phyloP scores from a whole-genome alignment of 2,329 filamentous ascomycete species.

The Clonostachys chloroleuca region DNA sequence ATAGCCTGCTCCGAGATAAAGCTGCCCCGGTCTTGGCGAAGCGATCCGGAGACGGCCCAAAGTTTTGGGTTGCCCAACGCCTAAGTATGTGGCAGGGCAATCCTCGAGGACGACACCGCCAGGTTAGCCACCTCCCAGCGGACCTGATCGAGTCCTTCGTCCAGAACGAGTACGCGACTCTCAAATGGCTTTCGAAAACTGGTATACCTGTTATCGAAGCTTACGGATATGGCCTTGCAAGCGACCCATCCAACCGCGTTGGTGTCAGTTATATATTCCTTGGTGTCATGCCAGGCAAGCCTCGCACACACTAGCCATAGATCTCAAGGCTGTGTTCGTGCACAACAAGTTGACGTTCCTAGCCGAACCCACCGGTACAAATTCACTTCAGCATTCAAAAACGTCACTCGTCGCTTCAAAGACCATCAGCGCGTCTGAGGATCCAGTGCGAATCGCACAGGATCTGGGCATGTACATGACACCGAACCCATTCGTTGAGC shows the following conservation, averaged over 20 bases:
- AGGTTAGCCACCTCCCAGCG: constrained; percentile 6
- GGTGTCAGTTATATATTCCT: constrained; percentile 17
- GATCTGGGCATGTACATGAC: too few relatives aligned
- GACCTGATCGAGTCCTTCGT: constrained; percentile 16
- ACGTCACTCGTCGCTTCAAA: too few relatives aligned
- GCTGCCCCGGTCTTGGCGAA: not conserved
- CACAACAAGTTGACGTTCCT: not conserved
- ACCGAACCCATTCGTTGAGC: too few relatives aligned
- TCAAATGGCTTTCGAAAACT: constrained; percentile 19
- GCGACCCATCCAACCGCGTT: constrained; percentile 9
- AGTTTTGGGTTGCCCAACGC: constrained; percentile 21
- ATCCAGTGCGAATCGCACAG: too few relatives aligned
- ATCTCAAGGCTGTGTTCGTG: too few relatives aligned
- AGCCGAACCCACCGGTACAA: not conserved
- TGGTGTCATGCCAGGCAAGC: constrained; percentile 14
- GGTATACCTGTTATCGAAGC: constrained; percentile 13
- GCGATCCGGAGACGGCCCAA: constrained; percentile 7
- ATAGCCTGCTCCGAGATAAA: constrained; percentile 27
- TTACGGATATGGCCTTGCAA: constrained; percentile 12
- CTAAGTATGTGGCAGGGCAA: too few relatives aligned
- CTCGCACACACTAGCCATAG: not conserved
- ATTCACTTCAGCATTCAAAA: not conserved
- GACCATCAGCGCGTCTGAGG: too few relatives aligned
- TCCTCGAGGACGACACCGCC: too few relatives aligned
- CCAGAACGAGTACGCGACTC: constrained; percentile 19